These are phyloP conservation scores for Metschnikowia gruessii DNA, from an alignment of 805 yeast genomes.

Conservation along the genomic window DNA sequence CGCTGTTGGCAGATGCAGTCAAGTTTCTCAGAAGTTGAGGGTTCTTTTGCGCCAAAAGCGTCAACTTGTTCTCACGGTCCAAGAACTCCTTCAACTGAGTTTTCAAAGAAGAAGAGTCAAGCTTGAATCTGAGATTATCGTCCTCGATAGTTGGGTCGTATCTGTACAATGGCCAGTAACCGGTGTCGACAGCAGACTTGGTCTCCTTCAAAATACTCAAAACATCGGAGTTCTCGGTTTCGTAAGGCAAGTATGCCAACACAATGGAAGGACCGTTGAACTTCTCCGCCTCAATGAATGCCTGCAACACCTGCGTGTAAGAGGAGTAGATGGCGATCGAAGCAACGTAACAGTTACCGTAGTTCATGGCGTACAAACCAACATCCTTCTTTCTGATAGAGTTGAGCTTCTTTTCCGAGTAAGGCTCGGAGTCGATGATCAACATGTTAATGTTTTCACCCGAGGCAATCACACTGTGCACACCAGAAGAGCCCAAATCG, in stretches of 20 bases:
- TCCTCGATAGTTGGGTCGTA: constrained; percentile 62
- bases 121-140: constrained; percentile 59
- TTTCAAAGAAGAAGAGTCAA: constrained; percentile 81
- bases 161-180: constrained; percentile 96
- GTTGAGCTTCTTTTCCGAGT: constrained; percentile 37
- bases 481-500: constrained; percentile 88
- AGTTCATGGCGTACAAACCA: constrained; percentile 93
- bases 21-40: constrained; percentile 79
- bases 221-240: constrained; percentile 61
- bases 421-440: constrained; percentile 83
- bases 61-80: constrained; percentile 85
- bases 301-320: constrained; percentile 87
- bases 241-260: constrained; percentile 83
- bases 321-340: constrained; percentile 92
- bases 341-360: constrained; percentile 85
- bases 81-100: constrained; percentile 74
- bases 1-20: constrained; percentile 56
- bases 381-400: constrained; percentile 79
- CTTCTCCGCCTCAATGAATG: constrained; percentile 84
- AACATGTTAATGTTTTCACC: constrained; percentile 79
- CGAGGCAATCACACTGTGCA: constrained; percentile 77
- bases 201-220: constrained; percentile 80
- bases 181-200: constrained; percentile 84
- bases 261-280: constrained; percentile 90
- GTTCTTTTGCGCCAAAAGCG: constrained; percentile 64